Evolutionary conservation across 2,329 filamentous ascomycete genomes (phyloP), one percentile per base, ranked within the genome.

Genomic region (Ophiostoma sp.): DNA sequence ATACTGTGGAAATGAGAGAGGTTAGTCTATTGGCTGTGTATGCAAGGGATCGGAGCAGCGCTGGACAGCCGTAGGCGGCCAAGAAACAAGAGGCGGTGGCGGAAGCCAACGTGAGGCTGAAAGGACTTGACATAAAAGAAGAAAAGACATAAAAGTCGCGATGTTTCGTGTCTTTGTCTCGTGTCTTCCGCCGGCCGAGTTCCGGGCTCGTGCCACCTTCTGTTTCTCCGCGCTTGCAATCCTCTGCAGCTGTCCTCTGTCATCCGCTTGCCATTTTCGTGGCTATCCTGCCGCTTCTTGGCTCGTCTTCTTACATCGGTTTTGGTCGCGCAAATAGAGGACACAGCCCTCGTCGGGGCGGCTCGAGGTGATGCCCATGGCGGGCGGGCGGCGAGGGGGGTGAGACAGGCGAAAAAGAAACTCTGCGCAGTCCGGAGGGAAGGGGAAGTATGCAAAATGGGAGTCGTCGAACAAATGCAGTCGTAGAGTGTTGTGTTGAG

Each of bases 321-420:
- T 93, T 86, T 97, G 96, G 82, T 99, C 96, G 85, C 93, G 92
- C 81, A 98, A 86, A 82, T 92, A 97, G 81, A 98, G 85, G 79
- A 89, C 84, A 78, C 90, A 88, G 81, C 90, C 93, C 80, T 98
- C 95, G 79, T 97, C 95, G 79, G 91, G 90, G 83, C 91, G 92
- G 87, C 95, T 98, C 82, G 90, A 91, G 83, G 98, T 91, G 85
- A 92, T 94, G 81, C 96, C 96, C 96, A 99, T 99, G 82, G 83
- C 88, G 76, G 74, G 72, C 72, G 63, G 70, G 63, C 19, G 28
- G 66, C 66, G 45, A 28, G 22, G 22, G 42, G 22, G 48, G 45
- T 69, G 66, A 39, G 45, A 69, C 66, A 69, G 66, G 45, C 45
- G 9, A 17, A 36, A 25, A 39, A 22, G 33, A 55, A 69, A 17